Evolutionary conservation across 805 yeast genomes (phyloP).

Genomic region (Metschnikowia vanudenii): DNA sequence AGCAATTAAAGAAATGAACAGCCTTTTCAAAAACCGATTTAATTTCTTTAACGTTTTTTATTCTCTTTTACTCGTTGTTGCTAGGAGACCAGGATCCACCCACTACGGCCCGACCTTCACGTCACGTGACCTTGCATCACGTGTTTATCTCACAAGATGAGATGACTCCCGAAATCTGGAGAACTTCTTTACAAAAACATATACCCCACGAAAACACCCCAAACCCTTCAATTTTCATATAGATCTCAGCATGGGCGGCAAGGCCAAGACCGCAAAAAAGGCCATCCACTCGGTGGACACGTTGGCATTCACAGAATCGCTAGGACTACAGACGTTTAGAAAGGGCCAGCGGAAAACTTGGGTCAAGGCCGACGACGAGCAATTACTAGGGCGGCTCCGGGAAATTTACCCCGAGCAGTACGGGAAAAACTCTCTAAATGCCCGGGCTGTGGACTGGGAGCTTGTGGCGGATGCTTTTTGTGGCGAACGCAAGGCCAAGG

Average conservation of each 20-base stretch:
- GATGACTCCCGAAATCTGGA: neutral
- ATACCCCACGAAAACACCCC: neutral
- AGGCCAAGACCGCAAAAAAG: conserved; percentile 9
- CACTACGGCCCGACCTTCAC: too few relatives aligned
- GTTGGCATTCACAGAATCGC: conserved; percentile 60
- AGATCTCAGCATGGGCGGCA: conserved; percentile 6
- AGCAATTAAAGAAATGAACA: too few relatives aligned
- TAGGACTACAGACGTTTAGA: conserved; percentile 74
- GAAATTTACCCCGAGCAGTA: conserved; percentile 28
- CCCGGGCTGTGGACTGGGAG: conserved; percentile 62
- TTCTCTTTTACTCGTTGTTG: too few relatives aligned
- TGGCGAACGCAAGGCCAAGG: conserved; percentile 62
- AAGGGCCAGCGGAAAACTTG: conserved; percentile 65
- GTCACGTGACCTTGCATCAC: too few relatives aligned
- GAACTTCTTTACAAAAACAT: neutral
- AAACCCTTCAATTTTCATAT: neutral
- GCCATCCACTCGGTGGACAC: conserved; percentile 40
- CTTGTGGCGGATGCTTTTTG: conserved; percentile 45
- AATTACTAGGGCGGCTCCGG: conserved; percentile 43
- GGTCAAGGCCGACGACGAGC: conserved; percentile 72
- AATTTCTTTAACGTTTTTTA: too few relatives aligned
- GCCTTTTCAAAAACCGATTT: too few relatives aligned
- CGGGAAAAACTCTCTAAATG: conserved; percentile 23
- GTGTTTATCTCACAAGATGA: too few relatives aligned
- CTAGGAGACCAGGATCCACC: too few relatives aligned